A percentile compares a stretch with the other conserved stretches of the same genome.
Evolutionary conservation across 306 rosid genomes (phyloP).

Genomic region (Vigna unguiculata): DNA sequence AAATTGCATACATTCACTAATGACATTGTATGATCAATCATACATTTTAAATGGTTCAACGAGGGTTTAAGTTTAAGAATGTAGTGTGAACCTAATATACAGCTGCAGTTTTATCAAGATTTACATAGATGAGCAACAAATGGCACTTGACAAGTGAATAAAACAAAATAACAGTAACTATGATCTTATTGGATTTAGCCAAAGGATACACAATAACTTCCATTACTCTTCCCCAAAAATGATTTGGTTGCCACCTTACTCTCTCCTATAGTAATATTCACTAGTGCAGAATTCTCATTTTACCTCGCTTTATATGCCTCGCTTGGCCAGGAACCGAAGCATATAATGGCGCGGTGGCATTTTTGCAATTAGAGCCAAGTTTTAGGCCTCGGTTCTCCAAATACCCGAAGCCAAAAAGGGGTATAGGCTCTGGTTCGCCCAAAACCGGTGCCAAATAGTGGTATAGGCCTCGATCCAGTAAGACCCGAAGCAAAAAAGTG

Average conservation of each 20-base stretch:
- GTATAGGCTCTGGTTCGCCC: too few relatives aligned
- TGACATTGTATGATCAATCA: constrained; percentile 6
- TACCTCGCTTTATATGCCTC: too few relatives aligned
- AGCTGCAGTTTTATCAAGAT: background rate
- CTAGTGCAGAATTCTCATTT: too few relatives aligned
- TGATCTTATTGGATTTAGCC: constrained; percentile 27
- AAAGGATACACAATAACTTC: constrained; percentile 35
- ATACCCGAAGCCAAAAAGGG: too few relatives aligned
- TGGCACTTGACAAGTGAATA: background rate
- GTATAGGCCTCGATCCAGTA: too few relatives aligned
- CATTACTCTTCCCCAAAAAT: constrained; percentile 5
- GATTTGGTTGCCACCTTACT: constrained; percentile 20
- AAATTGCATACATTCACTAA: background rate
- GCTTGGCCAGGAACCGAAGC: too few relatives aligned
- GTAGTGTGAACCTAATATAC: background rate
- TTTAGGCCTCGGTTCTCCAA: too few relatives aligned
- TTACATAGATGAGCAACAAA: background rate
- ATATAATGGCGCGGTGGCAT: too few relatives aligned
- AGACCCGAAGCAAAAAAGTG: too few relatives aligned
- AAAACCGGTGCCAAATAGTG: too few relatives aligned
- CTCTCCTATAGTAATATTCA: background rate
- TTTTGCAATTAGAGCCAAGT: too few relatives aligned
- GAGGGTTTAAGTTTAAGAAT: background rate
- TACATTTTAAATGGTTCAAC: background rate
- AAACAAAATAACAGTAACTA: background rate